Conservation (phyloP, 2,329 filamentous ascomycete genomes). For the Diaporthe ilicicola region DNA sequence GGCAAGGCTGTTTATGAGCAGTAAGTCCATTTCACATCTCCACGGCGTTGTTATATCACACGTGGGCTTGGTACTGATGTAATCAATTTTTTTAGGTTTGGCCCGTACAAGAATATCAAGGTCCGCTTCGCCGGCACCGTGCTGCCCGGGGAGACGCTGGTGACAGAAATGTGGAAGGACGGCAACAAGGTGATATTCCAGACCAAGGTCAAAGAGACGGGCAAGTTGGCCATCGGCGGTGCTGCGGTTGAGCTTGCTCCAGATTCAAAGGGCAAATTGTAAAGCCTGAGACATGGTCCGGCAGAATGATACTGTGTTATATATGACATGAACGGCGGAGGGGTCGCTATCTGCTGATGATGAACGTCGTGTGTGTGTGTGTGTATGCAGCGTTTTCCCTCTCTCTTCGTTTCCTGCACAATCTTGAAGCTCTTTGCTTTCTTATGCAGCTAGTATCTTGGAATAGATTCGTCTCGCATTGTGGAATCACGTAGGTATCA, state of each 20-base stretch:
- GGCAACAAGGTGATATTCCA: slow-evolving; percentile 83
- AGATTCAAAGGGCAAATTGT: slow-evolving; percentile 43
- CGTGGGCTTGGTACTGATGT: not conserved
- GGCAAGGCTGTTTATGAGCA: slow-evolving; percentile 89
- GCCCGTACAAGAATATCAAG: slow-evolving; percentile 89
- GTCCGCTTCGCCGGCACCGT: slow-evolving; percentile 89
- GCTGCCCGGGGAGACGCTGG: slow-evolving; percentile 85
- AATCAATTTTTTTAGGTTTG: slow-evolving; percentile 57
- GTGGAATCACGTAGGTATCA: not conserved
- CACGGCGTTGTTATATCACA: too few relatives aligned
- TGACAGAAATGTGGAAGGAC: slow-evolving; percentile 96
- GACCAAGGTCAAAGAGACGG: slow-evolving; percentile 89
- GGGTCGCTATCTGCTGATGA: not conserved
- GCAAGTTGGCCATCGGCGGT: slow-evolving; percentile 84
- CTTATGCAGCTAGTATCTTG: not conserved
- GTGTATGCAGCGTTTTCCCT: not conserved
- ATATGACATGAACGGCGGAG: not conserved
- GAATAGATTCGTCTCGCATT: not conserved
- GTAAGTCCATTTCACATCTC: slow-evolving; percentile 32
- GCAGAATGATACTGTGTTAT: not conserved
- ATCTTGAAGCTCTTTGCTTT: not conserved
- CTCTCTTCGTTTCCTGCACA: not conserved
- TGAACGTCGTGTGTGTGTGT: not conserved
- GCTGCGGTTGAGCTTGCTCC: slow-evolving; percentile 78
- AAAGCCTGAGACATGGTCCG: not conserved